phyloP scores from a whole-genome alignment of 2,329 filamentous ascomycete genomes.

The Fusarium kyushuense region DNA sequence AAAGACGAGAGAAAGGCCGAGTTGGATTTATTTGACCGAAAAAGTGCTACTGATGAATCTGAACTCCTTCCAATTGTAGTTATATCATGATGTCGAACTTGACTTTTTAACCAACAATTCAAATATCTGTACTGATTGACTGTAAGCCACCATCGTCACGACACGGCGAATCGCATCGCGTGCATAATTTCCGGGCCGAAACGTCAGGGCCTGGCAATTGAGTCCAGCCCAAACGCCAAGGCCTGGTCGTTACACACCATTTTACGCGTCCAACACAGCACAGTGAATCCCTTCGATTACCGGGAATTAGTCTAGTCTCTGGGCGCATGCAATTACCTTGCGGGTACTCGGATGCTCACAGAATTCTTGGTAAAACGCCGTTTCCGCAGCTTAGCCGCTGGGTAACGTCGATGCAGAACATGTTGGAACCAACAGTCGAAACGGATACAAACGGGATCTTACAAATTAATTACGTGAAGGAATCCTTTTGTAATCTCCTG shows the following conservation, averaged over 20 bases:
- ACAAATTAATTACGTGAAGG: constrained; percentile 9
- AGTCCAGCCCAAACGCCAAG: constrained; percentile 13
- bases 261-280: too few relatives aligned
- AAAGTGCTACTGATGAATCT: neutral
- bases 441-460: neutral
- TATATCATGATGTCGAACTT: neutral
- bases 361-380: neutral
- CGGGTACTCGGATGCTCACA: constrained; percentile 4
- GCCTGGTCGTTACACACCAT: neutral
- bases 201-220: constrained; percentile 36
- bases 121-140: neutral
- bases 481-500: neutral
- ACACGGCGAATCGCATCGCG: constrained; percentile 25
- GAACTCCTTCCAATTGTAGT: constrained; percentile 1
- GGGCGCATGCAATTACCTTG: constrained; percentile 7
- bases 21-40: constrained; percentile 17
- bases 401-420: neutral
- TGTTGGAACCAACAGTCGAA: constrained; percentile 1
- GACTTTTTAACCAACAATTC: neutral
- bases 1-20: constrained; percentile 29
- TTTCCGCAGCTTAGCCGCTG: constrained; percentile 7
- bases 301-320: constrained; percentile 15
- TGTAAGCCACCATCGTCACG: constrained; percentile 40
- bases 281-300: too few relatives aligned
- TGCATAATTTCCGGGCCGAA: constrained; percentile 47